Evolutionary conservation across 2,329 filamentous ascomycete genomes (phyloP).

Genomic region (Penicillium oxalicum): DNA sequence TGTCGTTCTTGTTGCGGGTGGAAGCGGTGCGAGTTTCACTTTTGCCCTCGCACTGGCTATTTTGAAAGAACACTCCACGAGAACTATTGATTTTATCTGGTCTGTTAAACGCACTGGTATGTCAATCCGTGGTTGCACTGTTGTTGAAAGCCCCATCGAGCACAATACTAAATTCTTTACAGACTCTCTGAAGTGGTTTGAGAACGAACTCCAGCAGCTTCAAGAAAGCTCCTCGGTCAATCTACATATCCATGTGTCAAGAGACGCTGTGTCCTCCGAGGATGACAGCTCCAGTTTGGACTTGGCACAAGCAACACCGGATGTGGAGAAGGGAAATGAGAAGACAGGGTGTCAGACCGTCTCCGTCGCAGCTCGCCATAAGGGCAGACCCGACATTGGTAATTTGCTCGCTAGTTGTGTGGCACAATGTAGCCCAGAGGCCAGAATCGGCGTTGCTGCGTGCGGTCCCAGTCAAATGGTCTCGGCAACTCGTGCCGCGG

Average conservation of each 20-base stretch:
- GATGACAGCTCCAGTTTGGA: conserved; percentile 2
- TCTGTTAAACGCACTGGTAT: conserved; percentile 6
- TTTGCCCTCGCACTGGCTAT: conserved; percentile 14
- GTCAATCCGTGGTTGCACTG: background rate
- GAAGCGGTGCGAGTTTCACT: conserved; percentile 18
- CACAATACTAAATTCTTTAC: background rate
- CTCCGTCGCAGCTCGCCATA: background rate
- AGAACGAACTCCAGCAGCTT: conserved; percentile 7
- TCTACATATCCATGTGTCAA: conserved; percentile 6
- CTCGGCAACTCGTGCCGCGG: conserved; percentile 1
- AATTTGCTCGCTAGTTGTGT: conserved; percentile 4
- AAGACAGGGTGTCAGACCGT: background rate
- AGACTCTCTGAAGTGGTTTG: conserved; percentile 12
- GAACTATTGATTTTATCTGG: conserved; percentile 8
- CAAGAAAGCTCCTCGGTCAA: conserved; percentile 4
- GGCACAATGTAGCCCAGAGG: background rate
- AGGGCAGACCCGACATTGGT: conserved; percentile 8
- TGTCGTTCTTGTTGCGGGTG: conserved; percentile 16
- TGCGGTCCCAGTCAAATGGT: conserved; percentile 6
- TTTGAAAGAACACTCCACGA: conserved; percentile 1
- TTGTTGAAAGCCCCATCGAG: background rate
- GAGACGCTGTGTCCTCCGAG: background rate
- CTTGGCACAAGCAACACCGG: background rate
- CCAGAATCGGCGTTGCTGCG: conserved; percentile 7
- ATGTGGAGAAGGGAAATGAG: conserved; percentile 8